phyloP scores from a whole-genome alignment of 2,329 filamentous ascomycete genomes.

The Boeremia exigua region DNA sequence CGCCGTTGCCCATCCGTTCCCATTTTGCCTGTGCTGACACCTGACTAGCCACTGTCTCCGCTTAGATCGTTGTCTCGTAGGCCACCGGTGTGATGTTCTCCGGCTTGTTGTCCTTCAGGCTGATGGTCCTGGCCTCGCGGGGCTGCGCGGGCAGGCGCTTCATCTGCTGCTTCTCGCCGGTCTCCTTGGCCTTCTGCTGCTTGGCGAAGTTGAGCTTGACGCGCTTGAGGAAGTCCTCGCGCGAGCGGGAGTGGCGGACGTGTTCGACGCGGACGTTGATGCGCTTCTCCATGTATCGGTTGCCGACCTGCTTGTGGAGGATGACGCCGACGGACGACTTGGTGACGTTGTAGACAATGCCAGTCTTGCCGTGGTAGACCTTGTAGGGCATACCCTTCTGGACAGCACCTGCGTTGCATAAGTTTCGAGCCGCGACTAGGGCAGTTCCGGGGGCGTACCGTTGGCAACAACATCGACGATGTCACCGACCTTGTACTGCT shows the following conservation, averaged over 20 bases:
- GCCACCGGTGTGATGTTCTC: conserved; percentile 90
- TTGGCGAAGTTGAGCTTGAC: conserved; percentile 95
- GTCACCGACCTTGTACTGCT: conserved; percentile 95
- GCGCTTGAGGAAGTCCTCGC: conserved; percentile 94
- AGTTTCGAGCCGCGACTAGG: conserved; percentile 15
- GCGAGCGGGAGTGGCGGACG: conserved; percentile 90
- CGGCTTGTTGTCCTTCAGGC: conserved; percentile 79
- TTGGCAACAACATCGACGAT: conserved; percentile 99
- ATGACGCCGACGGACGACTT: conserved; percentile 98
- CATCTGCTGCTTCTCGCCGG: conserved; percentile 85
- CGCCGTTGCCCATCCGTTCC: conserved; percentile 49
- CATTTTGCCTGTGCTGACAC: conserved; percentile 40
- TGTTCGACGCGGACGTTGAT: conserved; percentile 99
- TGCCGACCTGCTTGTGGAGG: conserved; percentile 96
- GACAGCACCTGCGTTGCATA: conserved; percentile 41
- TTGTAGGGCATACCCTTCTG: conserved; percentile 86
- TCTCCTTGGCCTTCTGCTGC: conserved; percentile 90
- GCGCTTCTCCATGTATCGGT: conserved; percentile 99
- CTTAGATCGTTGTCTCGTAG: conserved; percentile 99
- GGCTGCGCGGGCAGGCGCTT: conserved; percentile 88
- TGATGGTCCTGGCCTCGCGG: conserved; percentile 80
- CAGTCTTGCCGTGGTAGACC: conserved; percentile 97
- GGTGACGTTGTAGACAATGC: conserved; percentile 98
- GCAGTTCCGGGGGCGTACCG: conserved; percentile 73
- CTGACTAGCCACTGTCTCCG: conserved; percentile 35